These are phyloP conservation scores for Pinus tabuliformis DNA, from an alignment of 75 land plant species.

Conservation along the genomic window DNA sequence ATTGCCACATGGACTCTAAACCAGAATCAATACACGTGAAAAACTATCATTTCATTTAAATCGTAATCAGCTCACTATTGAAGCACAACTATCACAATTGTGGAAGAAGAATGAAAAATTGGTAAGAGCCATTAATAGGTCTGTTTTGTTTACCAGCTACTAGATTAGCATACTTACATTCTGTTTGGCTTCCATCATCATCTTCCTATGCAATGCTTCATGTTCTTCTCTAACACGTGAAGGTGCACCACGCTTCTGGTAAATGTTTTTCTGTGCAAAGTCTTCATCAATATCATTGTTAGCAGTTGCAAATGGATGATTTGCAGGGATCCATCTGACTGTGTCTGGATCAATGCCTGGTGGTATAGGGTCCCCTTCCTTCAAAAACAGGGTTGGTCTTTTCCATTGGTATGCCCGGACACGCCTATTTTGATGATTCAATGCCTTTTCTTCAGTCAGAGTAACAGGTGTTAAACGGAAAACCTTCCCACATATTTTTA, in stretches of 20 bases:
- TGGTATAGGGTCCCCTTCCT: slow-evolving; percentile 87
- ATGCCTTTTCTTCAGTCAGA: slow-evolving; percentile 71
- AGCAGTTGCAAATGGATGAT: slow-evolving; percentile 96
- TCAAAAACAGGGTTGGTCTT: slow-evolving; percentile 81
- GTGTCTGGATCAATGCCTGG: slow-evolving; percentile 91
- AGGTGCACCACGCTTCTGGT: slow-evolving; percentile 87
- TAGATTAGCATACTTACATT: slow-evolving; percentile 29
- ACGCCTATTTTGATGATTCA: slow-evolving; percentile 83
- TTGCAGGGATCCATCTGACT: slow-evolving; percentile 92
- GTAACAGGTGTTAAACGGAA: slow-evolving; percentile 85
- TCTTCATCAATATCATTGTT: slow-evolving; percentile 81
- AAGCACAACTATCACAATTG: background rate
- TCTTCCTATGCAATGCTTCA: slow-evolving; percentile 86
- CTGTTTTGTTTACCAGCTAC: background rate
- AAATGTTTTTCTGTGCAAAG: slow-evolving; percentile 83
- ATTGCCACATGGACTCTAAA: background rate
- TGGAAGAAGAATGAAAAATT: background rate
- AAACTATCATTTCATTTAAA: background rate
- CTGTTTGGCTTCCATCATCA: slow-evolving; percentile 55
- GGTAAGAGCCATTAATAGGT: slow-evolving; percentile 2
- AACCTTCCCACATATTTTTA: slow-evolving; percentile 89
- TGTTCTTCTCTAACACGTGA: slow-evolving; percentile 90
- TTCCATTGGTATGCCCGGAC: slow-evolving; percentile 95
- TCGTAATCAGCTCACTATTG: background rate
- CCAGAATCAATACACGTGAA: background rate